These are phyloP conservation scores for Russula olivacea DNA, from an alignment of 768 basidiomycete species.

Conservation along the genomic window DNA sequence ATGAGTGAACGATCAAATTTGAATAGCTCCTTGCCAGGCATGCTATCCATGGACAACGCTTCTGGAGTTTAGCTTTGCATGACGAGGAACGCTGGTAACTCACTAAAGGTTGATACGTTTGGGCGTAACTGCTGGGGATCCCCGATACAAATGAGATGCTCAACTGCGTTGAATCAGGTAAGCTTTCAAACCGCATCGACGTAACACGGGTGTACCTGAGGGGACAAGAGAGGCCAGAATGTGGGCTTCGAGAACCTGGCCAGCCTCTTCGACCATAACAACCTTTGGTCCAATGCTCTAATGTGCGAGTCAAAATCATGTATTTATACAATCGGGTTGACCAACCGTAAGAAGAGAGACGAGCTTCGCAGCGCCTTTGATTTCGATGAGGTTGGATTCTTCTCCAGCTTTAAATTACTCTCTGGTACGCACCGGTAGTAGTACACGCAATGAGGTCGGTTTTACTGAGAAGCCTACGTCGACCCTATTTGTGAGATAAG, in stretches of 20 bases:
- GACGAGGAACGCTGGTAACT: conserved; percentile 20
- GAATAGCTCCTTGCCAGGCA: conserved; percentile 48
- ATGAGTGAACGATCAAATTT: conserved; percentile 64
- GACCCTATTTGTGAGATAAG: conserved; percentile 36
- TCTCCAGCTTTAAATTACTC: background rate
- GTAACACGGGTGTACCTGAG: conserved; percentile 24
- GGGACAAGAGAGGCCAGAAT: conserved; percentile 58
- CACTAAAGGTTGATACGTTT: conserved; percentile 57
- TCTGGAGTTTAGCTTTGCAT: background rate
- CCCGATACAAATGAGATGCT: conserved; percentile 76
- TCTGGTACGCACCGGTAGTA: conserved; percentile 51
- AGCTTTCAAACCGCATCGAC: background rate
- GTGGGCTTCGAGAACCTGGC: conserved; percentile 77
- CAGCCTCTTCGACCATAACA: conserved; percentile 73
- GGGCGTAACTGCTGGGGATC: conserved; percentile 74
- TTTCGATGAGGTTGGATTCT: background rate
- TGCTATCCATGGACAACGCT: conserved; percentile 68
- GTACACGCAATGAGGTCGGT: conserved; percentile 71
- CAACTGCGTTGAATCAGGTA: conserved; percentile 32
- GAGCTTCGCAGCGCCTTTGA: conserved; percentile 61
- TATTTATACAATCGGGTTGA: background rate
- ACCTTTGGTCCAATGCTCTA: conserved; percentile 57
- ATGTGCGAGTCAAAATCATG: background rate
- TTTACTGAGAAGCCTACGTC: conserved; percentile 46
- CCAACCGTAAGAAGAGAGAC: conserved; percentile 50